phyloP scores from a whole-genome alignment of 2,329 filamentous ascomycete genomes.

The Ophiognomonia clavigignenti-juglandacearum region DNA sequence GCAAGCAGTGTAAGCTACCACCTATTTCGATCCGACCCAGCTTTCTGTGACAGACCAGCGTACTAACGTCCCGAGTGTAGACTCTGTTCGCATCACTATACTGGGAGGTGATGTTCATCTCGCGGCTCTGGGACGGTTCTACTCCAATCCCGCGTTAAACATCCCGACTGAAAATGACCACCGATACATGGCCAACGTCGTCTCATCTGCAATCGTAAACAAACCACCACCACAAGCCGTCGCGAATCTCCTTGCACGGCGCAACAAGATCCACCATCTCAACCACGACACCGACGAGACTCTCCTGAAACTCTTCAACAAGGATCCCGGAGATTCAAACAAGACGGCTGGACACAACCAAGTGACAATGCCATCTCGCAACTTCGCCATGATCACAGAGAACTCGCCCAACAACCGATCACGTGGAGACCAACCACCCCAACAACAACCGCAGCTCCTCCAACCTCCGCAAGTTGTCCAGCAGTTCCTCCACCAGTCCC shows the following conservation, averaged over 20 bases:
- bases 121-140: constrained; percentile 89
- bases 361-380: constrained; percentile 86
- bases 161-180: constrained; percentile 78
- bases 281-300: constrained; percentile 80
- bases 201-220: constrained; percentile 94
- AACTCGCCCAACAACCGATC: constrained; percentile 60
- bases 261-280: constrained; percentile 77
- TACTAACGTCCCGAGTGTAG: not conserved
- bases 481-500: constrained; percentile 1
- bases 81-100: constrained; percentile 86
- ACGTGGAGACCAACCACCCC: constrained; percentile 9
- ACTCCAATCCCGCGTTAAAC: constrained; percentile 76
- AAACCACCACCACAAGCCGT: constrained; percentile 84
- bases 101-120: constrained; percentile 92
- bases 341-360: constrained; percentile 74
- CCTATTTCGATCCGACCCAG: not conserved
- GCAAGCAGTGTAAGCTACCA: constrained; percentile 54
- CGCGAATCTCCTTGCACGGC: constrained; percentile 82
- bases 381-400: constrained; percentile 87
- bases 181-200: constrained; percentile 90
- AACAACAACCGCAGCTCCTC: constrained; percentile 10
- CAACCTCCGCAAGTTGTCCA: constrained; percentile 2
- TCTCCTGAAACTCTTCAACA: constrained; percentile 85
- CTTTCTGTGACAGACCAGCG: fast-evolving
- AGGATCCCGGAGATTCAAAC: constrained; percentile 72